phyloP scores from a whole-genome alignment of 441 rosid species.

The Daphne laureola region DNA sequence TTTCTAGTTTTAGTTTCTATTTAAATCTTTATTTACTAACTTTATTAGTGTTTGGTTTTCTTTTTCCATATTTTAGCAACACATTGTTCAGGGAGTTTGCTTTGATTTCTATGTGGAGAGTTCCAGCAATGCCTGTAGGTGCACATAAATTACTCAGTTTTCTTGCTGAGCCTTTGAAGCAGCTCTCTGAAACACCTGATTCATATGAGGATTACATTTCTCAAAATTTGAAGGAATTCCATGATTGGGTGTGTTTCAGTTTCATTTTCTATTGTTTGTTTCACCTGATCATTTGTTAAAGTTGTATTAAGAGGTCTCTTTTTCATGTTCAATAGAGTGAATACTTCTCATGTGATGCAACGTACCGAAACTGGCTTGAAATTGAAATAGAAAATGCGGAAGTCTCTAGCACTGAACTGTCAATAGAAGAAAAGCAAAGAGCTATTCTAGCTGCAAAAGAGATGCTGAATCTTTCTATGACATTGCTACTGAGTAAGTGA shows the following conservation, averaged over 20 bases:
- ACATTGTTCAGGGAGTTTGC: slow-evolving; percentile 91
- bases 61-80: slow-evolving; percentile 47
- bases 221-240: slow-evolving; percentile 80
- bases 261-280: slow-evolving; percentile 8
- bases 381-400: slow-evolving; percentile 72
- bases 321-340: slow-evolving; percentile 47
- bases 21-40: no score
- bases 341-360: slow-evolving; percentile 95
- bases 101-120: slow-evolving; percentile 96
- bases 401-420: slow-evolving; percentile 54
- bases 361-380: slow-evolving; percentile 93
- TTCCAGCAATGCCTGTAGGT: slow-evolving; percentile 94
- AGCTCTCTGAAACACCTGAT: slow-evolving; percentile 69
- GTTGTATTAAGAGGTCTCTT: neutral
- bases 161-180: slow-evolving; percentile 98
- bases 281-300: slow-evolving; percentile 9
- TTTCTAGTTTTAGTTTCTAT: no score
- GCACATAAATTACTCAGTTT: slow-evolving; percentile 87
- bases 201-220: slow-evolving; percentile 55
- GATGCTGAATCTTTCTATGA: slow-evolving; percentile 53
- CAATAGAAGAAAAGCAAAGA: slow-evolving; percentile 71
- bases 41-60: neutral
- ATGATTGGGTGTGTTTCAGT: slow-evolving; percentile 74
- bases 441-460: slow-evolving; percentile 61
- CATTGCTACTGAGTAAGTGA: slow-evolving; percentile 63